Conservation (phyloP, 2,329 filamentous ascomycete species). For the Mycosphaerella sp. region DNA sequence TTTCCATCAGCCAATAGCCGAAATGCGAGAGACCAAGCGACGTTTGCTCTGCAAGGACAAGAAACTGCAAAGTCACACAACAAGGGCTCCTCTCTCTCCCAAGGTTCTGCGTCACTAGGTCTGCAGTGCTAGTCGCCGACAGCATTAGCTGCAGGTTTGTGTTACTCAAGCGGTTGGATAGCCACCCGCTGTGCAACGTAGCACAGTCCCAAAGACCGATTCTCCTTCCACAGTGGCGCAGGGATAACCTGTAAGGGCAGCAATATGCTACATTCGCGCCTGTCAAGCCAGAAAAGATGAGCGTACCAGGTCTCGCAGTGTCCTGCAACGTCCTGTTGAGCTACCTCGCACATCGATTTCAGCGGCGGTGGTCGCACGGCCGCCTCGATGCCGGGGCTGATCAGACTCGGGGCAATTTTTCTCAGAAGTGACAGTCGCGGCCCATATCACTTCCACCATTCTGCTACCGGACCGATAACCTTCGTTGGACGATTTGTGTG, state of each 20-base stretch:
- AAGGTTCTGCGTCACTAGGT: background rate
- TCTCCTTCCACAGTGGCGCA: background rate
- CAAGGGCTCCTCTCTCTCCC: background rate
- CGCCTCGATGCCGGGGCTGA: conserved; percentile 8
- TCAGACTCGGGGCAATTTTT: conserved; percentile 6
- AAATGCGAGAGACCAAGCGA: no score
- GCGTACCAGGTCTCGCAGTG: conserved; percentile 1
- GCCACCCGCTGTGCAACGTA: conserved; percentile 1
- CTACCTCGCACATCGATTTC: background rate
- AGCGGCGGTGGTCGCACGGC: conserved; percentile 2
- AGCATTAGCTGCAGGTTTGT: conserved; percentile 5
- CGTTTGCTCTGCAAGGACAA: background rate
- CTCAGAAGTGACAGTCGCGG: conserved; percentile 11
- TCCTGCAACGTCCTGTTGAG: conserved; percentile 6
- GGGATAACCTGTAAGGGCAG: conserved; percentile 7
- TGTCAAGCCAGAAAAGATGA: conserved; percentile 11
- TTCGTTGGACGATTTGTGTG: background rate
- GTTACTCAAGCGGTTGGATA: background rate
- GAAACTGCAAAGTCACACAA: background rate
- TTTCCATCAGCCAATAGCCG: no score
- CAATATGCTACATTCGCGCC: conserved; percentile 6
- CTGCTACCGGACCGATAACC: background rate
- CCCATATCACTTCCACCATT: conserved; percentile 4
- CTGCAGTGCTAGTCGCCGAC: conserved; percentile 4
- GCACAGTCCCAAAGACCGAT: conserved; percentile 3